These are phyloP conservation scores for Fragaria iinumae DNA, from an alignment of 306 rosid genomes.

Conservation along the genomic window DNA sequence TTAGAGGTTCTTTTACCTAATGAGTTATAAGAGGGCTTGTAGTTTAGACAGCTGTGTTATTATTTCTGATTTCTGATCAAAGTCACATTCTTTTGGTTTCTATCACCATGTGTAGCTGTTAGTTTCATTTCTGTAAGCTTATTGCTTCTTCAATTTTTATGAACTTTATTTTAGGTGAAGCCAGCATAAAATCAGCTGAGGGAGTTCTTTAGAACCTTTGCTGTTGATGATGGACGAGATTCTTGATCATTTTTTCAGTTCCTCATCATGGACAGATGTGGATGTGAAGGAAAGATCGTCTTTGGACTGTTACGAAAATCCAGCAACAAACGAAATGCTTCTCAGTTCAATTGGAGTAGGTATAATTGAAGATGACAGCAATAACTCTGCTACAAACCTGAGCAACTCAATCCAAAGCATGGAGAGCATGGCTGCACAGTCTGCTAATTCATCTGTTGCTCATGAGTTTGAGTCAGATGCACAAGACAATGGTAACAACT, in stretches of 20 bases:
- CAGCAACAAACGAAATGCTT: not conserved
- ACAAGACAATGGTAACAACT: slow-evolving; percentile 1
- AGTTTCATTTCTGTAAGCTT: not conserved
- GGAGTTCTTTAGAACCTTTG: not conserved
- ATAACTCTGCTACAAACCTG: slow-evolving; percentile 9
- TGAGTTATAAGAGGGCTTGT: not conserved
- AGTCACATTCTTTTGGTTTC: not conserved
- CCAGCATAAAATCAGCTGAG: slow-evolving; percentile 3
- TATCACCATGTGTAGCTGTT: not conserved
- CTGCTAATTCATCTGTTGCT: slow-evolving; percentile 20
- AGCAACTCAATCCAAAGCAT: slow-evolving; percentile 19
- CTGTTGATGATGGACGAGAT: slow-evolving; percentile 18
- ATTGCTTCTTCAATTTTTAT: not conserved
- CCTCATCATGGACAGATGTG: slow-evolving; percentile 24
- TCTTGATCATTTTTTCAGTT: slow-evolving; percentile 15
- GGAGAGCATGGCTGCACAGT: slow-evolving; percentile 30
- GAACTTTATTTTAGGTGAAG: slow-evolving; percentile 3
- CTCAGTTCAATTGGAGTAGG: slow-evolving; percentile 12
- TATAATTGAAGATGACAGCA: slow-evolving; percentile 14
- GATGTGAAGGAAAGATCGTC: slow-evolving; percentile 20
- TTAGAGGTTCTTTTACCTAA: not conserved
- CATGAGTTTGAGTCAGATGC: slow-evolving; percentile 20
- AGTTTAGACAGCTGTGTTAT: not conserved
- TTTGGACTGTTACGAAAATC: slow-evolving; percentile 3
- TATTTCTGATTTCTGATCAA: not conserved